Base-by-base conservation (phyloP, 352 stramenopile genomes). In the Phytophthora fragariaefolia region DNA sequence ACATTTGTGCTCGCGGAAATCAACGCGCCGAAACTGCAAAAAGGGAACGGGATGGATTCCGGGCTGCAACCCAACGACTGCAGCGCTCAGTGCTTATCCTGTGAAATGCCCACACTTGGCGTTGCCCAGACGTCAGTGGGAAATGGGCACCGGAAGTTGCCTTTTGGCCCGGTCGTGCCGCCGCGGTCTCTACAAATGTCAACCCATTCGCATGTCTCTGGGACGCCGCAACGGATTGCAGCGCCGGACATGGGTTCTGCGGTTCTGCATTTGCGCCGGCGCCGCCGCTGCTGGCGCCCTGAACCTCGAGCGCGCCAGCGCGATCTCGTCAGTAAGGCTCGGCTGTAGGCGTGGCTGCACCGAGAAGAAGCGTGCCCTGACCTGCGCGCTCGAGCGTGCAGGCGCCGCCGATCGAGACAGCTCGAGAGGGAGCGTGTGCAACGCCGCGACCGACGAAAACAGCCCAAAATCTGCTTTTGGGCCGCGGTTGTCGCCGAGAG, bases 131-230 rank as follows among this genome's bases (percentile, higher is more conserved):
- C 22, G 46, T 9, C n/a, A 7, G 17, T 55, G 3, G 38, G 15
- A 58, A 58, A 47, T 63, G 49, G 26, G 58, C 46, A 20, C 23
- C 4, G 17, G 17, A 54, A 32, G 46, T 66, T 38, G 13, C 27
- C 57, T 66, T 59, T 53, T 66, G 58, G 23, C 48, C 48, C 27
- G 58, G 48, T 28, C 12, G n/a, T 58, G 40, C n/a, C n/a, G n/a
- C n/a, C 17, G 18, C 32, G 43, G 36, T 24, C 34, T n/a, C 34
- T 42, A n/a, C n/a, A 10, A 6, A 6, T 20, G 55, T 58, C 43
- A 56, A 61, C 60, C 60, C 51, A 62, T 67, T 58, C 18, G 24
- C 58, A 58, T 50, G 20, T 30, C 49, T 60, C 40, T 69, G 52
- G n/a, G n/a, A n/a, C 36, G 24, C n/a, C 13, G 27, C 17, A 8